phyloP scores from a whole-genome alignment of 768 basidiomycete species.

The Mrakia frigida region DNA sequence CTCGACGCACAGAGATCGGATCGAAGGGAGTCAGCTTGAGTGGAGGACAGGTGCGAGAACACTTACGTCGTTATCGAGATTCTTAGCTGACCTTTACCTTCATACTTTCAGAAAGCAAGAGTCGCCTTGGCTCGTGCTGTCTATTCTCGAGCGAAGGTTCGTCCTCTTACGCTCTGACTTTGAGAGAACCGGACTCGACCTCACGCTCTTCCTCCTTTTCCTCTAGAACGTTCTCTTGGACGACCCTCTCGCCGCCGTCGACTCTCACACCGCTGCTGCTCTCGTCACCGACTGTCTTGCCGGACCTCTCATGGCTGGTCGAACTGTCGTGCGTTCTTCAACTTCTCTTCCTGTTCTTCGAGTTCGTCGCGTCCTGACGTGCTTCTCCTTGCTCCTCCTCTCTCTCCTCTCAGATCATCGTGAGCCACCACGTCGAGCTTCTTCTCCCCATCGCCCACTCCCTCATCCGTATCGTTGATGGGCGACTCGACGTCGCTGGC shows the following conservation, averaged over 20 bases:
- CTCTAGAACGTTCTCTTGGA: slow-evolving; percentile 59
- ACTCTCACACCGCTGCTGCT: slow-evolving; percentile 31
- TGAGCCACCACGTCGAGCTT: slow-evolving; percentile 79
- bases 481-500: slow-evolving; percentile 71
- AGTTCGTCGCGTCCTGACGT: not conserved
- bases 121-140: slow-evolving; percentile 65
- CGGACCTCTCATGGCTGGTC: slow-evolving; percentile 41
- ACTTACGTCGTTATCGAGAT: not conserved
- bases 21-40: slow-evolving; percentile 24
- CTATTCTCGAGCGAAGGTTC: slow-evolving; percentile 58
- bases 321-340: slow-evolving; percentile 45
- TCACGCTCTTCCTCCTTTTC: not conserved
- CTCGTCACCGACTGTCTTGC: slow-evolving; percentile 36
- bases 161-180: not conserved
- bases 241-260: slow-evolving; percentile 72
- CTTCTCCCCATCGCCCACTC: slow-evolving; percentile 69
- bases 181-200: not conserved
- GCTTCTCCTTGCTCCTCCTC: not conserved
- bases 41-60: not conserved
- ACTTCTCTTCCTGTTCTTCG: too few species aligned
- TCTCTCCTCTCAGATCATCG: slow-evolving; percentile 45
- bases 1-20: slow-evolving; percentile 34
- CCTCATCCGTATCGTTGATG: slow-evolving; percentile 72
- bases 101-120: slow-evolving; percentile 63
- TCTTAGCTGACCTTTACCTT: too few species aligned